These are phyloP conservation scores for Erodium moschatum DNA, from an alignment of 441 rosid species.

Conservation along the genomic window DNA sequence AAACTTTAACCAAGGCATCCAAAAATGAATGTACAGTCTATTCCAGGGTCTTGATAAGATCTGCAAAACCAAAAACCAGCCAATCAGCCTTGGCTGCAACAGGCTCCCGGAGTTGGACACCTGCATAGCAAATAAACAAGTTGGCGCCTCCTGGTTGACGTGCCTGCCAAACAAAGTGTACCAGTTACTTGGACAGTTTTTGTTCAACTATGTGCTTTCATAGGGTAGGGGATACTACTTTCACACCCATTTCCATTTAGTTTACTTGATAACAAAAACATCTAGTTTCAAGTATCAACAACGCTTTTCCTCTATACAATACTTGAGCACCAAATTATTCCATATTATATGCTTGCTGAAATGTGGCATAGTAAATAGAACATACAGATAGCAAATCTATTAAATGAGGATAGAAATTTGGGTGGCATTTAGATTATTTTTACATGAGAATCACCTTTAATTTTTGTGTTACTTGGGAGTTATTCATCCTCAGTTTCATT, in stretches of 20 bases:
- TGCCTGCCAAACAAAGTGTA: conserved; percentile 41
- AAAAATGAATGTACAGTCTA: conserved; percentile 15
- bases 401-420: no score
- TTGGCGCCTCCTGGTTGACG: conserved; percentile 80
- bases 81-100: conserved; percentile 88
- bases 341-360: neutral
- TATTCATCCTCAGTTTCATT: no score
- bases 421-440: no score
- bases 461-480: no score
- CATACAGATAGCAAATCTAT: neutral
- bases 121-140: conserved; percentile 75
- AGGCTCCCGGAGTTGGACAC: conserved; percentile 70
- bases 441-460: no score
- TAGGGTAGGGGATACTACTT: no score
- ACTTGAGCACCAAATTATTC: neutral
- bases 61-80: conserved; percentile 56
- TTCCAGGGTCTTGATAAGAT: conserved; percentile 48
- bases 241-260: neutral
- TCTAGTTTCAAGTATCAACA: neutral
- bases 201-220: no score
- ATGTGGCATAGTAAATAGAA: neutral
- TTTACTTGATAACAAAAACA: neutral
- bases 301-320: no score
- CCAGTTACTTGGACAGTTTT: neutral
- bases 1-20: neutral